Conservation (phyloP, 208 protist genomes). For the Porcisia deanei region DNA sequence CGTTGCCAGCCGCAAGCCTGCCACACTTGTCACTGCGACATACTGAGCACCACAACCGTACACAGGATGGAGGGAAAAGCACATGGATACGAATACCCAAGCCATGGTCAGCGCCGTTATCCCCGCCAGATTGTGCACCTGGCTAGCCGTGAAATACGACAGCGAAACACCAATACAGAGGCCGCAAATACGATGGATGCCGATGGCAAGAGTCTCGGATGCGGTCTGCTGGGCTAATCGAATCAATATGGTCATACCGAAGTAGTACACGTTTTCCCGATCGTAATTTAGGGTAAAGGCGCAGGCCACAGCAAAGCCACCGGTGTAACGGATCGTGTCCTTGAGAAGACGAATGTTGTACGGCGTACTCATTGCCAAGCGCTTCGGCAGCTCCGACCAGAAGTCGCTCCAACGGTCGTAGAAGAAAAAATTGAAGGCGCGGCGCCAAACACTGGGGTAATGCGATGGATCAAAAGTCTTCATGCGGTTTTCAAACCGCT, state of each 20-base stretch:
- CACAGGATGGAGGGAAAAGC: slow-evolving; percentile 35
- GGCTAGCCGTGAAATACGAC: slow-evolving; percentile 45
- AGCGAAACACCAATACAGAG: slow-evolving; percentile 50
- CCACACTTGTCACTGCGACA: slow-evolving; percentile 41
- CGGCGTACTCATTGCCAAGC: slow-evolving; percentile 54
- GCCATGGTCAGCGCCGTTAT: slow-evolving; percentile 34
- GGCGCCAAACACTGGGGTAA: slow-evolving; percentile 44
- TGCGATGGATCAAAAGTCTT: slow-evolving; percentile 53
- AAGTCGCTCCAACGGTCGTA: slow-evolving; percentile 64
- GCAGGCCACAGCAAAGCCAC: slow-evolving; percentile 54
- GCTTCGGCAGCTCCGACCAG: slow-evolving; percentile 64
- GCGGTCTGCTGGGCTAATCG: slow-evolving; percentile 56
- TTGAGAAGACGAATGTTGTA: slow-evolving; percentile 72
- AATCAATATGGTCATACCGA: slow-evolving; percentile 75
- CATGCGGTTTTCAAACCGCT: slow-evolving; percentile 43
- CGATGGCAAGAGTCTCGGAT: slow-evolving; percentile 54
- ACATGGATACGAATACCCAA: slow-evolving; percentile 43
- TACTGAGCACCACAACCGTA: slow-evolving; percentile 59
- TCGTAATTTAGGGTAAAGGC: slow-evolving; percentile 64
- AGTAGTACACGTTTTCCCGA: slow-evolving; percentile 57
- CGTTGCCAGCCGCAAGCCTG: slow-evolving; percentile 31
- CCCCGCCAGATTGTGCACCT: slow-evolving; percentile 34
- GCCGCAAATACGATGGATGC: slow-evolving; percentile 61
- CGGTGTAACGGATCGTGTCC: slow-evolving; percentile 60
- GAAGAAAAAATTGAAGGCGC: slow-evolving; percentile 63